These are phyloP conservation scores for Phytophthora citrophthora DNA, from an alignment of 352 stramenopile species.

Conservation along the genomic window DNA sequence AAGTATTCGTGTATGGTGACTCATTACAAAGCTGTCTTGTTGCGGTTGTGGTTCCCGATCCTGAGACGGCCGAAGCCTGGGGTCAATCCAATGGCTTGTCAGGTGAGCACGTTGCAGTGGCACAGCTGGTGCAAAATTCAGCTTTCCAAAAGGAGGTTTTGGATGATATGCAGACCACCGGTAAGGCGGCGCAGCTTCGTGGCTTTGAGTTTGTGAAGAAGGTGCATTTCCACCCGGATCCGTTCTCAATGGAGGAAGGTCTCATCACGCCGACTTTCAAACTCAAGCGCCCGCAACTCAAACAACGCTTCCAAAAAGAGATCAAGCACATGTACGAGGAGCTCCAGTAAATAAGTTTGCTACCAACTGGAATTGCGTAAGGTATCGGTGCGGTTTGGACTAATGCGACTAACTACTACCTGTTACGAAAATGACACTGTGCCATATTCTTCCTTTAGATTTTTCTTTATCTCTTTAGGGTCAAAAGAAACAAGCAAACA, in stretches of 20 bases:
- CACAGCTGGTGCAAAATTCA: slow-evolving; percentile 49
- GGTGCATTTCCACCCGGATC: slow-evolving; percentile 83
- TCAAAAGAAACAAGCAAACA: no score
- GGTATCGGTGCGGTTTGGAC: neutral
- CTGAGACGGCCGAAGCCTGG: slow-evolving; percentile 66
- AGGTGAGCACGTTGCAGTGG: slow-evolving; percentile 35
- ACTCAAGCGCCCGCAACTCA: slow-evolving; percentile 88
- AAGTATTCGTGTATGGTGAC: slow-evolving; percentile 97
- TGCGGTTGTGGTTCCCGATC: slow-evolving; percentile 92
- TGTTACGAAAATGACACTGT: neutral
- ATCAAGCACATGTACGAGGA: slow-evolving; percentile 62
- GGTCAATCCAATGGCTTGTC: slow-evolving; percentile 38
- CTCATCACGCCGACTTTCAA: slow-evolving; percentile 97
- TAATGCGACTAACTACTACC: slow-evolving; percentile 1
- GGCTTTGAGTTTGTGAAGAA: slow-evolving; percentile 94
- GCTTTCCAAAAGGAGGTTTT: slow-evolving; percentile 73
- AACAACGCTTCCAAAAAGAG: slow-evolving; percentile 53
- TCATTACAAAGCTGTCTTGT: slow-evolving; percentile 95
- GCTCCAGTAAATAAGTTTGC: slow-evolving; percentile 29
- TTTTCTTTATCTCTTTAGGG: no score
- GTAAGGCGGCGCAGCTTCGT: slow-evolving; percentile 72
- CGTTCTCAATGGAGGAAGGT: slow-evolving; percentile 91
- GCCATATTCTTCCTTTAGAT: no score
- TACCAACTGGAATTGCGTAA: slow-evolving; percentile 1
- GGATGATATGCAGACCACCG: slow-evolving; percentile 66